A percentile compares a stretch with the other conserved stretches of the same genome.
Conservation (phyloP, 192 early-diverging fungal genomes). For the Glomus cerebriforme region DNA sequence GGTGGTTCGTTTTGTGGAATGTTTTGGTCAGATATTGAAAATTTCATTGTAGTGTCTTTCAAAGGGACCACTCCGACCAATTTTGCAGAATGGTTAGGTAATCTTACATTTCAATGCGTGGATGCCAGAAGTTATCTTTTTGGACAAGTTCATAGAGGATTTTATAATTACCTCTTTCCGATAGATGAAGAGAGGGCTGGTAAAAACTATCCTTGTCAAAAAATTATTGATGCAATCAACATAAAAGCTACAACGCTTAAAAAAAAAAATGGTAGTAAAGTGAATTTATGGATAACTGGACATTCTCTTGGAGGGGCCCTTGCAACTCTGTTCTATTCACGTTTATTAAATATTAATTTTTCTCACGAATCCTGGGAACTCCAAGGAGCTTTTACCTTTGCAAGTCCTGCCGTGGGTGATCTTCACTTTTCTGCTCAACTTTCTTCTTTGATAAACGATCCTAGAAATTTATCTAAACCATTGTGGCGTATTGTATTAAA, state of each 20-base stretch:
- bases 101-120: conserved; percentile 39
- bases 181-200: too few relatives aligned
- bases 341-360: conserved; percentile 1
- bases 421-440: too few relatives aligned
- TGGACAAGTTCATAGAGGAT: conserved; percentile 42
- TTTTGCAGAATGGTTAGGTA: conserved; percentile 41
- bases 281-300: conserved; percentile 46
- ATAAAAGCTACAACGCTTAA: background rate
- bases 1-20: conserved; percentile 40
- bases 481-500: conserved; percentile 51
- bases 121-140: conserved; percentile 41
- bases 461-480: conserved; percentile 10
- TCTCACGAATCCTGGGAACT: too few relatives aligned
- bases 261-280: background rate
- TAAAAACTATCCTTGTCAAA: background rate
- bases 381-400: too few relatives aligned
- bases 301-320: conserved; percentile 45
- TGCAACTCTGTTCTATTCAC: conserved; percentile 38
- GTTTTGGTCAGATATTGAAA: conserved; percentile 39
- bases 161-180: conserved; percentile 40
- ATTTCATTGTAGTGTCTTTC: conserved; percentile 40
- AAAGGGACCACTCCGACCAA: conserved; percentile 48
- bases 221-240: background rate
- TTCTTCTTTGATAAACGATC: conserved; percentile 15
- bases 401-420: too few relatives aligned